Percentiles rank a stretch among this genome's conserved stretches.
Conservation (phyloP, 345 rosid genomes). For the Isatis tinctoria region DNA sequence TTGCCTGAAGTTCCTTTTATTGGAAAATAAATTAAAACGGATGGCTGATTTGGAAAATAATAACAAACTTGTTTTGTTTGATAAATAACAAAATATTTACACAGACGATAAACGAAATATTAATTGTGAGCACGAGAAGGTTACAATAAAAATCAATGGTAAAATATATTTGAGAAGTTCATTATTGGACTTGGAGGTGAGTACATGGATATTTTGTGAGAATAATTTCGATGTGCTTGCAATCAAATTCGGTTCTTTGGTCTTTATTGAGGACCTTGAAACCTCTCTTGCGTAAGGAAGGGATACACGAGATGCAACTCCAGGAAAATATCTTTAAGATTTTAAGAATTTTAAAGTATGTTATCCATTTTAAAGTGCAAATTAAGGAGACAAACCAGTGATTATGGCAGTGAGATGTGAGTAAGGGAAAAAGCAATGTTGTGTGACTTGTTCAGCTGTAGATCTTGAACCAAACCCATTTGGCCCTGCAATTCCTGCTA, state of each 20-base stretch:
- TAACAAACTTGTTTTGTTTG: neutral
- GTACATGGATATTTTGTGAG: neutral
- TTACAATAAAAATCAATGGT: neutral
- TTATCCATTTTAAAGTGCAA: neutral
- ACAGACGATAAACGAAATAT: neutral
- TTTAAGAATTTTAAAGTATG: neutral
- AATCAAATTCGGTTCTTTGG: neutral
- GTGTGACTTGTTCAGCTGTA: slow-evolving; percentile 80
- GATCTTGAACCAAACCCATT: slow-evolving; percentile 94
- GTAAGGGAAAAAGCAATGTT: slow-evolving; percentile 22
- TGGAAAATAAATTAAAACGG: neutral
- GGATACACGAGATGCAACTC: neutral
- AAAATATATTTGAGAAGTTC: neutral
- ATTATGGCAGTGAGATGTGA: slow-evolving; percentile 36
- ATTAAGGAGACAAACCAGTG: slow-evolving; percentile 33
- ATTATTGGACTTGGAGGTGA: neutral
- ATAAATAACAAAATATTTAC: neutral
- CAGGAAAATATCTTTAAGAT: neutral
- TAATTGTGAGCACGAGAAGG: neutral
- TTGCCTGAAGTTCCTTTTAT: neutral
- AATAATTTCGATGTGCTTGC: neutral
- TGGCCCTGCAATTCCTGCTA: slow-evolving; percentile 93
- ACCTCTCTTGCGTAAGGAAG: neutral
- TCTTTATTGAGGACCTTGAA: neutral
- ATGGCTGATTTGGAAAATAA: neutral